phyloP scores from a whole-genome alignment of 768 basidiomycete genomes.

The Amanita pseudoporphyria region DNA sequence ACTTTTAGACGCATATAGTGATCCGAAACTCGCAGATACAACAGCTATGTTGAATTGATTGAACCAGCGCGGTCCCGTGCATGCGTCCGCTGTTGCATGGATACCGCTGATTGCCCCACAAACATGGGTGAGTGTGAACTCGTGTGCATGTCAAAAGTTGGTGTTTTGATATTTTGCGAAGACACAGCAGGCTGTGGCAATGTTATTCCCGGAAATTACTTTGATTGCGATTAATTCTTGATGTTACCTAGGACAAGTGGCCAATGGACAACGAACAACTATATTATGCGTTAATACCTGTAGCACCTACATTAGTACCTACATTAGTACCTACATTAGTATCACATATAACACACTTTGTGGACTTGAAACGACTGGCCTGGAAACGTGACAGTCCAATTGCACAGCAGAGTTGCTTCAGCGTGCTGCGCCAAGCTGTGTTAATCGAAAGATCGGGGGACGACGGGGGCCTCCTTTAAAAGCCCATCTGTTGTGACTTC shows the following conservation, averaged over 20 bases:
- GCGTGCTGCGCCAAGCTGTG: no score
- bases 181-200: conserved; percentile 42
- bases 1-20: not conserved
- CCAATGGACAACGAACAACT: no score
- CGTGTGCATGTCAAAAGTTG: not conserved
- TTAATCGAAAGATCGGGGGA: no score
- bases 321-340: not conserved
- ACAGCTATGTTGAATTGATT: conserved; percentile 49
- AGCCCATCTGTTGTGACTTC: not conserved
- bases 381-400: no score
- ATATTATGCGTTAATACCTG: not conserved
- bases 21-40: conserved; percentile 25
- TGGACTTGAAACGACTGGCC: no score
- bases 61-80: conserved; percentile 41
- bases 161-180: conserved; percentile 10
- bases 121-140: conserved; percentile 26
- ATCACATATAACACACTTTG: no score
- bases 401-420: no score
- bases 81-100: conserved; percentile 50
- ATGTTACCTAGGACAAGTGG: not conserved
- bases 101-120: conserved; percentile 41
- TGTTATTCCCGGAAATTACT: conserved; percentile 47
- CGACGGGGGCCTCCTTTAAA: no score
- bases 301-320: no score
- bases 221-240: conserved; percentile 31